Evolutionary conservation across 176 grass and related monocot species (phyloP).

Genomic region (Lolium perenne): DNA sequence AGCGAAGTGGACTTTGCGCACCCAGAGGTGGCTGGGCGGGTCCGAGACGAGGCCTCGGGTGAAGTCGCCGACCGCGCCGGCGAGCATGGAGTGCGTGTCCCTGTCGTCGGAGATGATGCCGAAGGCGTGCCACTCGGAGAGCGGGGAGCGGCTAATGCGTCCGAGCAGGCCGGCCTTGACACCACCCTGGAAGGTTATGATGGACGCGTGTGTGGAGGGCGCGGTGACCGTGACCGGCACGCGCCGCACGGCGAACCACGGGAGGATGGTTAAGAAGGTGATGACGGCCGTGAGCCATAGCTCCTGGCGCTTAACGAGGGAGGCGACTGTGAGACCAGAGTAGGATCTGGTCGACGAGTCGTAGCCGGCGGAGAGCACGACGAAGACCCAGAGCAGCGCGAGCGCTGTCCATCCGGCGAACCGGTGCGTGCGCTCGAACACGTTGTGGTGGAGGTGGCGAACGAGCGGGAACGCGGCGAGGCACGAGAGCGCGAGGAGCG

Average conservation of each 20-base stretch:
- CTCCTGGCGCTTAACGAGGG: constrained; percentile 48
- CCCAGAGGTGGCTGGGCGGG: constrained; percentile 61
- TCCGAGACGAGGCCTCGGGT: constrained; percentile 49
- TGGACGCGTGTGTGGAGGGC: constrained; percentile 60
- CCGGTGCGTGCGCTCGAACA: constrained; percentile 76
- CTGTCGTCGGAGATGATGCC: constrained; percentile 20
- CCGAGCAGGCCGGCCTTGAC: constrained; percentile 62
- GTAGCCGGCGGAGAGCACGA: constrained; percentile 60
- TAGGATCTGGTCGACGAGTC: constrained; percentile 48
- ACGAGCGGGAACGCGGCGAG: constrained; percentile 65
- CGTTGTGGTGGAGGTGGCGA: constrained; percentile 85
- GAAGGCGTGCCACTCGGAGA: constrained; percentile 72
- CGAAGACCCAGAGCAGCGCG: constrained; percentile 63
- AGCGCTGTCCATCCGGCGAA: constrained; percentile 72
- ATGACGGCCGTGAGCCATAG: constrained; percentile 56
- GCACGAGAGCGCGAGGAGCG: constrained; percentile 57
- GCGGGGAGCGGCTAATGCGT: constrained; percentile 69
- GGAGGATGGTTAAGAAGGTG: constrained; percentile 68
- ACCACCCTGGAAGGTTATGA: constrained; percentile 63
- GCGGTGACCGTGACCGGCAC: constrained; percentile 62
- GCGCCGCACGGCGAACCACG: constrained; percentile 62
- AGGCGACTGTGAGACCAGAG: constrained; percentile 20
- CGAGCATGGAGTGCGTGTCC: constrained; percentile 59
- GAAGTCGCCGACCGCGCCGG: constrained; percentile 78
- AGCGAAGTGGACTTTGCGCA: constrained; percentile 60